Percentiles rank a stretch among this genome's conserved stretches.
Evolutionary conservation across 2,329 filamentous ascomycete genomes (phyloP).

Genomic region (Colletotrichum sp.): DNA sequence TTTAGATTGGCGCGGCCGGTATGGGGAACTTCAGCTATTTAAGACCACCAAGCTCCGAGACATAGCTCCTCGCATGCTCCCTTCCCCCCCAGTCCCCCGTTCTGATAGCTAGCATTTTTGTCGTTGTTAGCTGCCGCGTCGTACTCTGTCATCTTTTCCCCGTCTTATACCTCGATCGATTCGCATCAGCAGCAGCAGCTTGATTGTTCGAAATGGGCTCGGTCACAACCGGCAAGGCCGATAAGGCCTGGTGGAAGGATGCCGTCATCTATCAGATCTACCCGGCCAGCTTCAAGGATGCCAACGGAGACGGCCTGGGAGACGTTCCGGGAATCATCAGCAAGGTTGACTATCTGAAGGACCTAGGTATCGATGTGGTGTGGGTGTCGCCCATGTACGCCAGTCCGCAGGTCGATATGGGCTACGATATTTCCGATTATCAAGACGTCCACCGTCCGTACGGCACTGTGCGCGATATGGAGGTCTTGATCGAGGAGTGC

Average conservation of each 20-base stretch:
- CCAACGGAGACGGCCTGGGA: slow-evolving; percentile 64
- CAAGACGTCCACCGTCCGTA: slow-evolving; percentile 69
- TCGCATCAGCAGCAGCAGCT: not conserved
- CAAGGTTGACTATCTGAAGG: slow-evolving; percentile 66
- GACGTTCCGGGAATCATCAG: slow-evolving; percentile 68
- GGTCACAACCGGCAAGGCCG: slow-evolving; percentile 2
- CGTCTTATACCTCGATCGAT: not conserved
- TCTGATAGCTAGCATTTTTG: not conserved
- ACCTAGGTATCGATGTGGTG: slow-evolving; percentile 66
- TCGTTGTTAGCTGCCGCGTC: not conserved
- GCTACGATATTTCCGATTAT: slow-evolving; percentile 74
- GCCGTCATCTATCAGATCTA: slow-evolving; percentile 65
- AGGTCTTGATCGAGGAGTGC: slow-evolving; percentile 63
- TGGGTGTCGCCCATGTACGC: slow-evolving; percentile 74
- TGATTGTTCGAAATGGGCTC: slow-evolving; percentile 4
- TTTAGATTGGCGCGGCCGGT: not conserved
- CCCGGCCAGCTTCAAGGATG: slow-evolving; percentile 62
- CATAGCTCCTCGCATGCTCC: not conserved
- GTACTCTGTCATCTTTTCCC: not conserved
- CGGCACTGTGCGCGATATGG: slow-evolving; percentile 70
- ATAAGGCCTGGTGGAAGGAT: slow-evolving; percentile 59
- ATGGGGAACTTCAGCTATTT: not conserved
- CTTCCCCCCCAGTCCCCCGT: not conserved
- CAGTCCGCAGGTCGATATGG: slow-evolving; percentile 71
- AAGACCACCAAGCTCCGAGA: not conserved